These are phyloP conservation scores for Corinectria fuckeliana DNA, from an alignment of 2,329 filamentous ascomycete species.

Conservation along the genomic window DNA sequence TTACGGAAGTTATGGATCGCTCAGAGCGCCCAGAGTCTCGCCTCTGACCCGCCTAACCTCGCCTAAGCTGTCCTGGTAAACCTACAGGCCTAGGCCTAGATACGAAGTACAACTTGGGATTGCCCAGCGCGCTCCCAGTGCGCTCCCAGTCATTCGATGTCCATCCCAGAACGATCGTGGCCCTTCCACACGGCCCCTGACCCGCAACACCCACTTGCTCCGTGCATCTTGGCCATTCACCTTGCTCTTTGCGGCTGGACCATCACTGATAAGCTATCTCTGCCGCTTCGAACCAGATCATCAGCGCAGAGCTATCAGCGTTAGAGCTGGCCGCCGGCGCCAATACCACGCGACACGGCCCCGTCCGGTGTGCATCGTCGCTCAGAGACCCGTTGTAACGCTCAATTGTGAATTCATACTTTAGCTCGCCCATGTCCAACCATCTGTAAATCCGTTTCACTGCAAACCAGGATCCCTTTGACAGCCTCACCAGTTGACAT, in stretches of 20 bases:
- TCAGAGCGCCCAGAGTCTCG: conserved; percentile 5
- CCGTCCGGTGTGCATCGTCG: conserved; percentile 15
- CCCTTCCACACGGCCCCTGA: conserved; percentile 18
- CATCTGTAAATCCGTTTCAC: neutral
- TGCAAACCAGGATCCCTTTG: neutral
- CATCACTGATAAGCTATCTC: conserved; percentile 39
- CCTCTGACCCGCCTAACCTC: neutral
- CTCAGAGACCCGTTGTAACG: conserved; percentile 12
- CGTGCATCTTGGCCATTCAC: conserved; percentile 25
- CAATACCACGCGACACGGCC: conserved; percentile 28
- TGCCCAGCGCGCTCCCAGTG: neutral
- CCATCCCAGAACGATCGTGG: conserved; percentile 17
- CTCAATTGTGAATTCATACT: conserved; percentile 19
- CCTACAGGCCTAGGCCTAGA: neutral
- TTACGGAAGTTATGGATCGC: conserved; percentile 7
- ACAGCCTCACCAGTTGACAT: neutral
- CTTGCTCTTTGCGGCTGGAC: conserved; percentile 18
- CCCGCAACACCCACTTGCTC: conserved; percentile 30
- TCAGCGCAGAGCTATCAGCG: conserved; percentile 27
- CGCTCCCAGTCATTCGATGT: conserved; percentile 13
- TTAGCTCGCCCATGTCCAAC: conserved; percentile 12
- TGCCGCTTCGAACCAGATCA: conserved; percentile 19
- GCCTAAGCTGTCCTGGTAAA: neutral
- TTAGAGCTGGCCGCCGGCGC: conserved; percentile 27
- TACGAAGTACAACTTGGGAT: no score